Conservation (phyloP, 78 protist genomes). For the Isochrysis galbana region DNA sequence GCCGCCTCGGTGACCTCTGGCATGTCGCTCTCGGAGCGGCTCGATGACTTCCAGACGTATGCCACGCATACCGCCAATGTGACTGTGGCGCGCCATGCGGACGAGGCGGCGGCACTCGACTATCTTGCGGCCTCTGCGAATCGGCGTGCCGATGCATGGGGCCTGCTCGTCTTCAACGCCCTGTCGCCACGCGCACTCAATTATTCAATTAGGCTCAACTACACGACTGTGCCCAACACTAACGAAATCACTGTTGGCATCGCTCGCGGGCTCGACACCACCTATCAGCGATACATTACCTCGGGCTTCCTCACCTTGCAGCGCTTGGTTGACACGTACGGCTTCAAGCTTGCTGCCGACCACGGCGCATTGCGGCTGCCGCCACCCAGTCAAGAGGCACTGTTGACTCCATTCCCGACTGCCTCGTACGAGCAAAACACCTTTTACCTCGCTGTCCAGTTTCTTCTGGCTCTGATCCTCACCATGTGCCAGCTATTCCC, state of each 20-base stretch:
- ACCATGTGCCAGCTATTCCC: constrained; percentile 24
- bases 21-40: background rate
- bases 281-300: background rate
- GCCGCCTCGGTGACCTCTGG: background rate
- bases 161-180: background rate
- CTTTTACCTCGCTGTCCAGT: constrained; percentile 22
- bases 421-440: background rate
- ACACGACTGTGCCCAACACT: constrained; percentile 31
- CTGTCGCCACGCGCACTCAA: background rate
- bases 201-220: background rate
- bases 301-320: constrained; percentile 38
- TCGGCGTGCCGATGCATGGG: background rate
- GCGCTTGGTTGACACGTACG: background rate
- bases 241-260: background rate
- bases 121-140: background rate
- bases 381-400: background rate
- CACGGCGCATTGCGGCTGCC: background rate
- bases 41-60: background rate
- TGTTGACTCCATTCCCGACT: constrained; percentile 1
- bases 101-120: background rate
- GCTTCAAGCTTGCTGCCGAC: background rate
- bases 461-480: background rate
- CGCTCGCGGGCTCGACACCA: constrained; percentile 10
- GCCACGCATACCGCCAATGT: background rate
- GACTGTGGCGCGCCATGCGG: background rate